Evolutionary conservation across 345 rosid genomes (phyloP).

Genomic region (Hirschfeldia incana): DNA sequence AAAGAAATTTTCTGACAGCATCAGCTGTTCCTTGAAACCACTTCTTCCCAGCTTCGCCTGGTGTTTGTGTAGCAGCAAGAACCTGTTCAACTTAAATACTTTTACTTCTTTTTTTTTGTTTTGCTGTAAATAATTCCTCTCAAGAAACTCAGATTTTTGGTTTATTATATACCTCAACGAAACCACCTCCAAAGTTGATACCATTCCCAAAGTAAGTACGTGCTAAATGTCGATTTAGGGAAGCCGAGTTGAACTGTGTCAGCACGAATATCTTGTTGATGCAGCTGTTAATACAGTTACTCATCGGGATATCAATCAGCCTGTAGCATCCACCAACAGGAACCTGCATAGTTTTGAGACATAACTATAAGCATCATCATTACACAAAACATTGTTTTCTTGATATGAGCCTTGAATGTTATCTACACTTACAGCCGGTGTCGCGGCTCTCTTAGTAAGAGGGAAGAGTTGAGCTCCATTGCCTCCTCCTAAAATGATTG

Average conservation of each 20-base stretch:
- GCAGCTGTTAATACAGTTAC: slow-evolving; percentile 88
- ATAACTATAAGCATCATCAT: background rate
- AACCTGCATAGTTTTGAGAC: slow-evolving; percentile 48
- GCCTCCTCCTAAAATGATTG: slow-evolving; percentile 89
- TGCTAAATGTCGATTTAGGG: slow-evolving; percentile 75
- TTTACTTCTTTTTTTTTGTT: background rate
- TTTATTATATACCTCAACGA: slow-evolving; percentile 62
- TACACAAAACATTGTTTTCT: background rate
- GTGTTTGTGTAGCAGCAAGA: slow-evolving; percentile 87
- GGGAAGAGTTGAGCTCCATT: slow-evolving; percentile 85
- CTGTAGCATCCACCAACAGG: slow-evolving; percentile 86
- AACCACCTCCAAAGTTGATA: slow-evolving; percentile 71
- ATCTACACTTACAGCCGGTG: slow-evolving; percentile 69
- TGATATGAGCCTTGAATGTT: background rate
- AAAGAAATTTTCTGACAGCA: slow-evolving; percentile 80
- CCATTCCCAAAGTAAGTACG: slow-evolving; percentile 75
- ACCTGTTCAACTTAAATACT: slow-evolving; percentile 42
- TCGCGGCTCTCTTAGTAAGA: slow-evolving; percentile 66
- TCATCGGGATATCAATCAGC: slow-evolving; percentile 83
- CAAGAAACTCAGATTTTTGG: background rate
- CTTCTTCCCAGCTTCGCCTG: slow-evolving; percentile 76
- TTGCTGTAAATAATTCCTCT: background rate
- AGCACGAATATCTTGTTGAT: slow-evolving; percentile 83
- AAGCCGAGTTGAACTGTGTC: slow-evolving; percentile 88
- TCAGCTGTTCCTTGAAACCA: slow-evolving; percentile 99